phyloP scores from a whole-genome alignment of 140 eudicot genomes.

The Stevia rebaudiana region DNA sequence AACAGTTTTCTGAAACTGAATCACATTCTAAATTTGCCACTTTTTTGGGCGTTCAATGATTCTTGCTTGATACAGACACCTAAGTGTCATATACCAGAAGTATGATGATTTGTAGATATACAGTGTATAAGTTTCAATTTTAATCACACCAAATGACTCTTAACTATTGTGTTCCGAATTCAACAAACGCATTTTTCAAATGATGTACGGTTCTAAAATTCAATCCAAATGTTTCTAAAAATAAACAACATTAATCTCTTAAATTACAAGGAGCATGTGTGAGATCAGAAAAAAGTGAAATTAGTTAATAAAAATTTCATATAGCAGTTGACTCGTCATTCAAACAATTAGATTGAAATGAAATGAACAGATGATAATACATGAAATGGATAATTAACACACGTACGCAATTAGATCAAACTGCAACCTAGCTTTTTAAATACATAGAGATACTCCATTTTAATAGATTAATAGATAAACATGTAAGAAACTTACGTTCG shows the following conservation, averaged over 20 bases:
- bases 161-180: background rate
- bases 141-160: background rate
- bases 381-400: background rate
- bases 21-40: background rate
- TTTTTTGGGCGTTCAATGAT: background rate
- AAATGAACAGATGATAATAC: background rate
- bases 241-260: background rate
- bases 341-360: background rate
- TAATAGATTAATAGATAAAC: background rate
- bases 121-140: background rate
- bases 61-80: conserved; percentile 7
- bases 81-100: background rate
- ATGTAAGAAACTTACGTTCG: conserved; percentile 49
- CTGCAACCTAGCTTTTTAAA: conserved; percentile 3
- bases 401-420: background rate
- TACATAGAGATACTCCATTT: background rate
- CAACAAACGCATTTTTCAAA: background rate
- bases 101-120: background rate
- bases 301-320: background rate
- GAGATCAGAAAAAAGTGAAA: background rate
- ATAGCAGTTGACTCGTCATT: background rate
- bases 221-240: background rate
- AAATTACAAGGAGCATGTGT: background rate
- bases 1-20: background rate
- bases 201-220: background rate